phyloP scores from a whole-genome alignment of 2,329 filamentous ascomycete genomes.

The Fusarium sp. region DNA sequence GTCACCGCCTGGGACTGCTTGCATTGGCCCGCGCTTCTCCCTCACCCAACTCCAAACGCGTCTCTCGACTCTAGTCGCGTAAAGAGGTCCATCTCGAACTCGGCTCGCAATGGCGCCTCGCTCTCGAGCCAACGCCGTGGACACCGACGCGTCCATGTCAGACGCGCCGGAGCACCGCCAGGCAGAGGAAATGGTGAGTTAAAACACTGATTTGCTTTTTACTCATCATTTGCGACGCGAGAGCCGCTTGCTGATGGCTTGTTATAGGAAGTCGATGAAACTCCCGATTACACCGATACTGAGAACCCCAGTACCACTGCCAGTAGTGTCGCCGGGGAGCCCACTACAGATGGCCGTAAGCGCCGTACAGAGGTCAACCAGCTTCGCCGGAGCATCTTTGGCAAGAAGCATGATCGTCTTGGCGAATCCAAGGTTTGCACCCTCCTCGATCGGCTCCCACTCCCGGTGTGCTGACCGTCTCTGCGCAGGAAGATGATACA shows the following conservation, averaged over 20 bases:
- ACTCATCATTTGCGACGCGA: not conserved
- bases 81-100: slow-evolving; percentile 59
- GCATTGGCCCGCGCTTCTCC: slow-evolving; percentile 27
- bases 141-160: slow-evolving; percentile 75
- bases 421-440: slow-evolving; percentile 88
- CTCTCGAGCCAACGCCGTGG: slow-evolving; percentile 67
- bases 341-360: slow-evolving; percentile 82
- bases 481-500: slow-evolving; percentile 87
- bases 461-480: slow-evolving; percentile 12
- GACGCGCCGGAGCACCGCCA: slow-evolving; percentile 68
- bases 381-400: slow-evolving; percentile 91
- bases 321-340: slow-evolving; percentile 89
- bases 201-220: not conserved
- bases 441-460: slow-evolving; percentile 13
- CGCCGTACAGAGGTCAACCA: slow-evolving; percentile 89
- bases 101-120: slow-evolving; percentile 68
- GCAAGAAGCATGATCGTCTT: slow-evolving; percentile 93
- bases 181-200: slow-evolving; percentile 66
- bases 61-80: slow-evolving; percentile 67
- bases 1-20: not conserved
- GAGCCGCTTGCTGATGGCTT: slow-evolving; percentile 30
- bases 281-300: slow-evolving; percentile 77
- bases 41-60: slow-evolving; percentile 58
- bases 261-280: slow-evolving; percentile 73
- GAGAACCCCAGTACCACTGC: slow-evolving; percentile 80